Conservation (phyloP, 108 stramenopile genomes). For the Cyclostephanos invisitatus region DNA sequence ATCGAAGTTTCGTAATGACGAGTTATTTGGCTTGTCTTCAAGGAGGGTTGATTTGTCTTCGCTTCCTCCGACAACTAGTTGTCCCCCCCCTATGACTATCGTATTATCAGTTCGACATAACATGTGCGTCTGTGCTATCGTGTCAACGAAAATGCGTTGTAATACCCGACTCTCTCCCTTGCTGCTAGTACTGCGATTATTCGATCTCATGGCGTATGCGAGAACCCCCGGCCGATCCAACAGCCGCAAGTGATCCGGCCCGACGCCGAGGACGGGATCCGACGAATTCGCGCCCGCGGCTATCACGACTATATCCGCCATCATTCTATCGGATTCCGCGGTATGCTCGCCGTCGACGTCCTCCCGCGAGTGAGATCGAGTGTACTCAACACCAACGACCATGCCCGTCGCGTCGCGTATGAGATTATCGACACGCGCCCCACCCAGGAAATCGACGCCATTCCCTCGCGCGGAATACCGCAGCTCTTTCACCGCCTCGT, state of each 20-base stretch:
- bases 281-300: slow-evolving; percentile 55
- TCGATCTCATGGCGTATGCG: slow-evolving; percentile 28
- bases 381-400: slow-evolving; percentile 31
- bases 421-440: slow-evolving; percentile 33
- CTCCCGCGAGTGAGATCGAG: neutral
- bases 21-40: neutral
- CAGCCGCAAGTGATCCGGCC: slow-evolving; percentile 33
- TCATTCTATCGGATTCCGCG: neutral
- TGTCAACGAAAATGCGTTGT: slow-evolving; percentile 58
- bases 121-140: slow-evolving; percentile 56
- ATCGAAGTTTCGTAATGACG: neutral
- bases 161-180: neutral
- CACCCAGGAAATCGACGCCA: slow-evolving; percentile 48
- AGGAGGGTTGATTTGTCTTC: neutral
- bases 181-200: neutral
- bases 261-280: slow-evolving; percentile 27
- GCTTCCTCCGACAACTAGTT: slow-evolving; percentile 57
- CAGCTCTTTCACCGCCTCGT: slow-evolving; percentile 39
- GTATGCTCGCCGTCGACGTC: neutral
- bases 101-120: slow-evolving; percentile 57
- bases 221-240: slow-evolving; percentile 53
- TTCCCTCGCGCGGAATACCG: slow-evolving; percentile 32
- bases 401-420: slow-evolving; percentile 29
- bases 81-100: slow-evolving; percentile 60
- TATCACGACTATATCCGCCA: slow-evolving; percentile 54